These are phyloP conservation scores for Nectriaceae sp. DNA, from an alignment of 2,329 filamentous ascomycete genomes.

Conservation along the genomic window DNA sequence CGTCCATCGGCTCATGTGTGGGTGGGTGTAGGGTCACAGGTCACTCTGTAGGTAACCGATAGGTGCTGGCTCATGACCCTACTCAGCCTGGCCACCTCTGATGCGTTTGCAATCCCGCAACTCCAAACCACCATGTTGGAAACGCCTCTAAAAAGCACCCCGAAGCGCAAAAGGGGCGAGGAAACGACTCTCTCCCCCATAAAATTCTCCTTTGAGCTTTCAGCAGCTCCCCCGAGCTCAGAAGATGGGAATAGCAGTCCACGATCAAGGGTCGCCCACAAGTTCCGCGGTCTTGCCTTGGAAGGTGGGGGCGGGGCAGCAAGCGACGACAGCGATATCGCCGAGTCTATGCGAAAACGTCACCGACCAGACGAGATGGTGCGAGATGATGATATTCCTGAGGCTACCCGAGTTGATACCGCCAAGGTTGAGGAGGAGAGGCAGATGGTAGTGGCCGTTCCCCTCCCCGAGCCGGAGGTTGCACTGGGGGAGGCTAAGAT, in stretches of 20 bases:
- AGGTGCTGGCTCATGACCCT: no score
- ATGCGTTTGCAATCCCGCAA: slow-evolving; percentile 1
- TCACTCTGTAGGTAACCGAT: no score
- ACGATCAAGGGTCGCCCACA: slow-evolving; percentile 52
- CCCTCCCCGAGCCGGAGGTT: no score
- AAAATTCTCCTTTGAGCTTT: slow-evolving; percentile 49
- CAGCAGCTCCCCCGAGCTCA: slow-evolving; percentile 28
- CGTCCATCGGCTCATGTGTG: no score
- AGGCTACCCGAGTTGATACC: background rate
- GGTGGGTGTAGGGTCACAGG: no score
- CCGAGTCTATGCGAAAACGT: slow-evolving; percentile 40
- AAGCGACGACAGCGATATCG: slow-evolving; percentile 31
- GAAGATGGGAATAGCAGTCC: slow-evolving; percentile 55
- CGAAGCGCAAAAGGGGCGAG: slow-evolving; percentile 49
- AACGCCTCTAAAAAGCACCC: slow-evolving; percentile 34
- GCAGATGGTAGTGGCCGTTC: no score
- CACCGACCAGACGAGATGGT: slow-evolving; percentile 35
- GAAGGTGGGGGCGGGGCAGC: slow-evolving; percentile 43
- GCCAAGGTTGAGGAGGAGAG: no score
- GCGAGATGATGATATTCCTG: slow-evolving; percentile 21
- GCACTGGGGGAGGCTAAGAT: no score
- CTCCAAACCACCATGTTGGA: slow-evolving; percentile 22
- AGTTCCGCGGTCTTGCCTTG: slow-evolving; percentile 53
- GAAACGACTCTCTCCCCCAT: slow-evolving; percentile 35
- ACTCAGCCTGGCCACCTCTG: no score